phyloP scores from a whole-genome alignment of 768 basidiomycete species.

The Phallus indusiatus region DNA sequence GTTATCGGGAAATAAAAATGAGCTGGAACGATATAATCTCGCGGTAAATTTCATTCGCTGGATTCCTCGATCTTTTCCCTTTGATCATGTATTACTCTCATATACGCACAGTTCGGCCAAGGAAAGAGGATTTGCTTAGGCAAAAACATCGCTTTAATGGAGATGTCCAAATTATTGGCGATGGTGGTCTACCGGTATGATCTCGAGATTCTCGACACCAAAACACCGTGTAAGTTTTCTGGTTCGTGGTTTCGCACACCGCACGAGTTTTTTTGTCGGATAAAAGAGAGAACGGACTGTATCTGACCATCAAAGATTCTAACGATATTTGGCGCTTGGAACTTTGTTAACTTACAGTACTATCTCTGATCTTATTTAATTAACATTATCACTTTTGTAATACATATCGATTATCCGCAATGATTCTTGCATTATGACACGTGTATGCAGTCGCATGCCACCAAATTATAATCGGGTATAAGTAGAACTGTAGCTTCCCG shows the following conservation, averaged over 20 bases:
- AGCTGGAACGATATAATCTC: slow-evolving; percentile 2
- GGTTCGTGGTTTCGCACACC: slow-evolving; percentile 2
- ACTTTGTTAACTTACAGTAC: too few relatives aligned
- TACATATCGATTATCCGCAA: too few relatives aligned
- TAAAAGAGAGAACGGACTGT: background rate
- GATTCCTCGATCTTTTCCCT: background rate
- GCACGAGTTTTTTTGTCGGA: background rate
- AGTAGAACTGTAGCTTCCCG: too few relatives aligned
- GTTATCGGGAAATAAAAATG: slow-evolving; percentile 17
- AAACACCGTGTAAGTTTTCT: background rate
- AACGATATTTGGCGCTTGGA: too few relatives aligned
- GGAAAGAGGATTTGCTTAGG: slow-evolving; percentile 4
- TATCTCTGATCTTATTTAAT: too few relatives aligned
- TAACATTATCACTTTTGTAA: too few relatives aligned
- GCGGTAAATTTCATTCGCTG: background rate
- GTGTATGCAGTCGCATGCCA: too few relatives aligned
- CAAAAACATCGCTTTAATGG: slow-evolving; percentile 6
- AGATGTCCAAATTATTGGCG: slow-evolving; percentile 6
- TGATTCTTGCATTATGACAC: too few relatives aligned
- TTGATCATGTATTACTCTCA: background rate
- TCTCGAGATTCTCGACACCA: background rate
- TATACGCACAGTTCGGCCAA: slow-evolving; percentile 5
- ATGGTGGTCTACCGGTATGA: slow-evolving; percentile 4
- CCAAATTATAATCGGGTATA: too few relatives aligned
- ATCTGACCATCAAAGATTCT: too few relatives aligned